Conservation (phyloP, 495 filamentous ascomycete species). For the Pyronema omphalodes region DNA sequence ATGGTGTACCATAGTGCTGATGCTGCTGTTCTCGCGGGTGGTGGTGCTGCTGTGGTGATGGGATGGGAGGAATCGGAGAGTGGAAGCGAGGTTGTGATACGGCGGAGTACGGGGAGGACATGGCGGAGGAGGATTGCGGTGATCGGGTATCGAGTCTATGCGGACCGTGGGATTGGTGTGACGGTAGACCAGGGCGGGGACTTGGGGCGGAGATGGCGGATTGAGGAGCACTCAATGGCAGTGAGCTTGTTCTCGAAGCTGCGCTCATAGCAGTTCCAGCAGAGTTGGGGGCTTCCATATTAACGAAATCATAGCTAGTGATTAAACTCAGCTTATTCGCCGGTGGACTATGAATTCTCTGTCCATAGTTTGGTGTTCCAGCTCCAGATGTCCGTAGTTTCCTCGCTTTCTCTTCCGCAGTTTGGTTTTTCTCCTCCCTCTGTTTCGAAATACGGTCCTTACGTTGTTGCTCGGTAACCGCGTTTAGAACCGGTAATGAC, state of each 20-base stretch:
- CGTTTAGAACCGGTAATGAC: conserved; percentile 49
- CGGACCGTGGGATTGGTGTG: conserved; percentile 6
- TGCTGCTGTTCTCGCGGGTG: conserved; percentile 10
- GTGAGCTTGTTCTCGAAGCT: conserved; percentile 9
- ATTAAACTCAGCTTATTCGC: conserved; percentile 21
- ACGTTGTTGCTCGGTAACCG: conserved; percentile 27
- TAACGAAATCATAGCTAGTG: conserved; percentile 34
- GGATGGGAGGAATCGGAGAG: not conserved
- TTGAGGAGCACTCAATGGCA: conserved; percentile 10
- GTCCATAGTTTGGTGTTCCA: conserved; percentile 12
- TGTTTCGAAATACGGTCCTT: conserved; percentile 23
- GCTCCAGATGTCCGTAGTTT: conserved; percentile 6
- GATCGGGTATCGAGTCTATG: not conserved
- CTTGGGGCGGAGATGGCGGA: conserved; percentile 19
- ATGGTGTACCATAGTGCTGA: conserved; percentile 1
- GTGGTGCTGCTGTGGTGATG: conserved; percentile 7
- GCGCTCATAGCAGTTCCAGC: conserved; percentile 21
- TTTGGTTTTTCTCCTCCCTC: conserved; percentile 6
- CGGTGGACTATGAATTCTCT: conserved; percentile 3
- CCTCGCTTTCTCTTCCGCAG: conserved; percentile 6
- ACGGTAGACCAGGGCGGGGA: conserved; percentile 18
- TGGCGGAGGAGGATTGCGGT: not conserved
- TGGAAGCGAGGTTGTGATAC: conserved; percentile 10
- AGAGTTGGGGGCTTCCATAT: conserved; percentile 30
- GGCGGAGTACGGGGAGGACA: conserved; percentile 18